Evolutionary conservation across 495 filamentous ascomycete species (phyloP), one percentile per base, ranked within the genome.

Genomic region (Pseudomonodictys pantanalensis): DNA sequence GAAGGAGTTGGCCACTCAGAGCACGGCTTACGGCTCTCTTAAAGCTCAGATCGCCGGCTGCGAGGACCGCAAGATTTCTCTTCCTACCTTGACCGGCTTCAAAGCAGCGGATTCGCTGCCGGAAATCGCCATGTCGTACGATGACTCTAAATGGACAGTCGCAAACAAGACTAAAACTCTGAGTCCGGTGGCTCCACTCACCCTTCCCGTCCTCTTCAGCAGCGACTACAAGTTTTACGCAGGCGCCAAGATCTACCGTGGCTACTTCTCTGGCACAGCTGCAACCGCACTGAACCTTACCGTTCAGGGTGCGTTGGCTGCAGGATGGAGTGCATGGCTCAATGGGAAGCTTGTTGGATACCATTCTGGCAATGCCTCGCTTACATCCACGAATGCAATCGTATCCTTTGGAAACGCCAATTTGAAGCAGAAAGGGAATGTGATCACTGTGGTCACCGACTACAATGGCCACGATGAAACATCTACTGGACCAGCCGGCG

Each of bases 381-480:
- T 59, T 4, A 33, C 45, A 20, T 30, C 48, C n/a, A 45, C 60
- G 3, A 63, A 25, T 11, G 49, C 29, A 9, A 1, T 59, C 1
- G 20, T 67, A 7, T 24, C 39, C 8, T 49, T 63, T 33, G n/a
- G 22, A 4, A 24, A 58, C 39, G 9, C 46, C 2, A 38, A 18
- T 2, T 29, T 66, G 10, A 44, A 44, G 29, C 33, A 47, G 2
- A 39, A 49, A 20, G 29, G 23, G 10, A 66, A 66, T 29, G 48
- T 66, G n/a, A 3, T 66, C 1, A 49, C 48, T 2, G 53, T 66
- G 2, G 29, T 67, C 3, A 58, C 41, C 2, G 60, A 60, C 25
- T 60, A 64, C 50, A 50, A 43, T 17, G 60, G 64, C 17, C 64
- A 67, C 29, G 55, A 67, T 39, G 23, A 64, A 48, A 64, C 60